phyloP scores from a whole-genome alignment of 371 early-diverging fungal genomes.

The Apophysomyces trapeziformis region DNA sequence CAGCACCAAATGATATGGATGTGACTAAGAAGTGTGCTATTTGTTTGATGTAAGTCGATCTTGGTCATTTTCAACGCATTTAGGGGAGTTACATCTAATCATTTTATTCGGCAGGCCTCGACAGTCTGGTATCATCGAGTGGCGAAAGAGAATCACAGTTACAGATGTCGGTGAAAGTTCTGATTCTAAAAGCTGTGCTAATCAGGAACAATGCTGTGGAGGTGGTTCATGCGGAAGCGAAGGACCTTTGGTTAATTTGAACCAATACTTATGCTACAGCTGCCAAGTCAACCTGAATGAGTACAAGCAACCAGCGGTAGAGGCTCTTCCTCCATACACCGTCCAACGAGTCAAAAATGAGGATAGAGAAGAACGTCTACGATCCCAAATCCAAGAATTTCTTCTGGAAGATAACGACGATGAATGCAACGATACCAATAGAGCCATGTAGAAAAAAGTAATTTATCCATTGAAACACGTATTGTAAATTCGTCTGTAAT shows the following conservation, averaged over 20 bases:
- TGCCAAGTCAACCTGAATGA: constrained; percentile 64
- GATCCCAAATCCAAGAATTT: constrained; percentile 62
- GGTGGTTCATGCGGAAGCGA: constrained; percentile 21
- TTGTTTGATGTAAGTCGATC: constrained; percentile 54
- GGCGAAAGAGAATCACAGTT: constrained; percentile 63
- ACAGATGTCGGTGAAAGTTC: constrained; percentile 24
- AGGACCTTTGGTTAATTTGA: constrained; percentile 31
- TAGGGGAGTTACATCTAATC: background rate
- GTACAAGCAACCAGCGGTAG: constrained; percentile 26
- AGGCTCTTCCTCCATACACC: constrained; percentile 28
- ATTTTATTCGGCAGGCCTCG: constrained; percentile 43
- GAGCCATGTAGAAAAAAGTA: background rate
- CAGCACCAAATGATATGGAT: constrained; percentile 50
- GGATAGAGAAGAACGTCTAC: constrained; percentile 45
- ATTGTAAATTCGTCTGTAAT: background rate
- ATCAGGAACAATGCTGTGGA: constrained; percentile 29
- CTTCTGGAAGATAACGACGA: constrained; percentile 52
- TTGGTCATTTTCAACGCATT: background rate
- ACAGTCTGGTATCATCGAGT: constrained; percentile 50
- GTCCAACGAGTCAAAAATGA: constrained; percentile 28
- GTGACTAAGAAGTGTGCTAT: constrained; percentile 51
- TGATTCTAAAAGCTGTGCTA: constrained; percentile 14
- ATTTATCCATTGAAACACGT: background rate
- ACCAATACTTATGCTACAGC: constrained; percentile 58
- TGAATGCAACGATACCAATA: constrained; percentile 6